Conservation (phyloP, 768 basidiomycete species). For the Lyophyllum atratum region DNA sequence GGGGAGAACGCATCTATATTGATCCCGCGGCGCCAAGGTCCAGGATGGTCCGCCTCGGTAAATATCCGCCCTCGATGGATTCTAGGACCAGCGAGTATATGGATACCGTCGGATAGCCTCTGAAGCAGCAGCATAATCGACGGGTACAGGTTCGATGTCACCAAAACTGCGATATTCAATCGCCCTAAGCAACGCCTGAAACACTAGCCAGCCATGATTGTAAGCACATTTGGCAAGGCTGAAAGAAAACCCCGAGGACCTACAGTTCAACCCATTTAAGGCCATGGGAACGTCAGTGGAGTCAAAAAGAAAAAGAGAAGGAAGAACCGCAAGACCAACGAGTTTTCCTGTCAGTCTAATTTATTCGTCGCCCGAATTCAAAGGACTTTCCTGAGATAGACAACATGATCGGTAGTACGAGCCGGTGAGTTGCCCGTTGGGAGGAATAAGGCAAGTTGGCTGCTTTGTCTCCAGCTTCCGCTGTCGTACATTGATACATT, state of each 20-base stretch:
- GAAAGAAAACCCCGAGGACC: background rate
- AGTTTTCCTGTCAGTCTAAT: too few species aligned
- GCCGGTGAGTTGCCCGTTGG: background rate
- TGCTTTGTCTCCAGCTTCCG: background rate
- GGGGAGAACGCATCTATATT: background rate
- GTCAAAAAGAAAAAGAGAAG: too few species aligned
- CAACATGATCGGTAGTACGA: background rate
- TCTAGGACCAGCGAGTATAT: too few species aligned
- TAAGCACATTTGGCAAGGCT: background rate
- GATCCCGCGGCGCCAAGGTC: background rate
- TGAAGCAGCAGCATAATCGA: background rate
- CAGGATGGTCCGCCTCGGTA: background rate
- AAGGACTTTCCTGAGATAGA: background rate
- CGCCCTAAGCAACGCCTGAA: too few species aligned
- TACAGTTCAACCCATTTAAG: background rate
- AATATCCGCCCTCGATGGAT: background rate
- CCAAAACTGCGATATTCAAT: too few species aligned
- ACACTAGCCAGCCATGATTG: background rate
- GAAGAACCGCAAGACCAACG: too few species aligned
- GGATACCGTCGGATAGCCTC: background rate
- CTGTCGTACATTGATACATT: background rate
- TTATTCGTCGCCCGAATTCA: background rate
- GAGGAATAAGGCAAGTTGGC: background rate
- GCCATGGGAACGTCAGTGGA: background rate
- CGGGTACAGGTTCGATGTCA: too few species aligned